phyloP scores from a whole-genome alignment of 1,284 basidiomycete species.

The Mycocalia duriaeana region DNA sequence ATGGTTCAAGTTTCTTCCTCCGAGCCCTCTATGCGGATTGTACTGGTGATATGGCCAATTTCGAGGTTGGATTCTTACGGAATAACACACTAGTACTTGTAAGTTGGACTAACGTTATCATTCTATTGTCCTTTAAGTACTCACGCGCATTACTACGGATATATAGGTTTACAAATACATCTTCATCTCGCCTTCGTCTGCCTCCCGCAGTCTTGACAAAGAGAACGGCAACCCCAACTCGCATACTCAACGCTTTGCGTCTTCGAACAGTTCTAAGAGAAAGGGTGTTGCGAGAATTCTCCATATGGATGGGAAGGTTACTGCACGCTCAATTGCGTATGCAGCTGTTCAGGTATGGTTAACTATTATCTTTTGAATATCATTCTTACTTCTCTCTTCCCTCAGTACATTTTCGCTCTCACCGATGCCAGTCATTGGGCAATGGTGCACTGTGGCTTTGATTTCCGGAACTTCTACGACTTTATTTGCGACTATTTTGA shows the following conservation, averaged over 20 bases:
- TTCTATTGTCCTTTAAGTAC: too few relatives aligned
- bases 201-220: slow-evolving; percentile 10
- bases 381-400: neutral
- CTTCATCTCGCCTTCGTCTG: slow-evolving; percentile 25
- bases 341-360: slow-evolving; percentile 20
- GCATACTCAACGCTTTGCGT: neutral
- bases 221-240: slow-evolving; percentile 2
- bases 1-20: slow-evolving; percentile 6
- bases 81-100: slow-evolving; percentile 19
- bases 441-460: slow-evolving; percentile 15
- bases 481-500: slow-evolving; percentile 23
- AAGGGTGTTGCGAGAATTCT: slow-evolving; percentile 17
- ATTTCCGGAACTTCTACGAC: slow-evolving; percentile 18
- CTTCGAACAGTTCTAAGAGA: slow-evolving; percentile 3
- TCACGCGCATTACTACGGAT: slow-evolving; percentile 12
- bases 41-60: slow-evolving; percentile 8
- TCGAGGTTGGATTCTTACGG: slow-evolving; percentile 18
- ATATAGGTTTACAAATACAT: slow-evolving; percentile 20
- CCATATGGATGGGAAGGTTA: slow-evolving; percentile 18
- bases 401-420: slow-evolving; percentile 20
- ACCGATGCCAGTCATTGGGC: slow-evolving; percentile 13
- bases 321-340: slow-evolving; percentile 23
- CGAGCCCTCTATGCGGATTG: slow-evolving; percentile 15
- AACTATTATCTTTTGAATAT: neutral
- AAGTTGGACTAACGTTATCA: slow-evolving; percentile 2